Evolutionary conservation across 2,329 filamentous ascomycete species (phyloP), one percentile per base, ranked within the genome.

Genomic region (Phialophora expanda): DNA sequence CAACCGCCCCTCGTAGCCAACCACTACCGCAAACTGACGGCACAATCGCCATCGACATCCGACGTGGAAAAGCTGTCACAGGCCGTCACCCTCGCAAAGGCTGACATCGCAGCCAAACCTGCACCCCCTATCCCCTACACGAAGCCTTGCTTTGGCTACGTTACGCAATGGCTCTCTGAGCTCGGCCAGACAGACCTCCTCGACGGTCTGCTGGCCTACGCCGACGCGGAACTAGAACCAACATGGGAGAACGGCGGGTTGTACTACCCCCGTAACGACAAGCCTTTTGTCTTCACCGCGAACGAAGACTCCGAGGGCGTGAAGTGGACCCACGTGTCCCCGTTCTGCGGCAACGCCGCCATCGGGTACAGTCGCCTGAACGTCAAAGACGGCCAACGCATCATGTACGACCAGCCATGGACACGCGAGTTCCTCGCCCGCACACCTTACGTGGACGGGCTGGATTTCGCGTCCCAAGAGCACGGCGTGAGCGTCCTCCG

Each of bases 131-230:
- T 55, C 50, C 66, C 26, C 50, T 67, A 62, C 66, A 72, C 20
- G 44, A 72, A 67, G 48, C 71, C 75, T 30, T 59, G 65, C 0
- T 73, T 77, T 54, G 75, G 76, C 1, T 76, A 75, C 55, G 66
- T 75, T 4, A 55, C 72, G 2, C 67, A 76, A 58, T 77, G 75
- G 76, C 67, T 76, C 6, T 80, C 77, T 2, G 67, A 69, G 38
- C 62, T 69, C 7, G 67, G 67, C 17, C 56, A 64, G 26, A 58
- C 32, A 14, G 50, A 54, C 22, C 62, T 66, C 26, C 65, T 69
- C 30, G 34, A 63, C 14, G 65, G 56, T 20, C 56, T 69, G 7
- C 59, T 69, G 1, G 46, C 58, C 8, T 69, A 65, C 24, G 65
- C 65, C 4, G 67, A 69, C 51, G 20, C 54, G 5, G 30, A 66